Evolutionary conservation across 345 rosid species (phyloP), one percentile per base, ranked within the genome.

Genomic region (Syzygium grande): DNA sequence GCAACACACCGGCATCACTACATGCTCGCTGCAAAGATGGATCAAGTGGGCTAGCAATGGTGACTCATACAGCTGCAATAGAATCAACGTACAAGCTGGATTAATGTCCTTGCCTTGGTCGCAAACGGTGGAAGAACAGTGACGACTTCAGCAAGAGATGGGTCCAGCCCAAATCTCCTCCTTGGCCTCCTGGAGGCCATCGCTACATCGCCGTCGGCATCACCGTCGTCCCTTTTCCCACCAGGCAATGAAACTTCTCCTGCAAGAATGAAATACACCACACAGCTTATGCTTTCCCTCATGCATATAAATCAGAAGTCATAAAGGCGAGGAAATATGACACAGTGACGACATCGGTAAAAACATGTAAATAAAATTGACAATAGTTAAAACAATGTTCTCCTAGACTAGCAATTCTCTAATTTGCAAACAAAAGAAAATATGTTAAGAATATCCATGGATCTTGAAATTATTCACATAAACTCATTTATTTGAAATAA

Each of bases 191-290:
- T 90, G 84, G 90, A 30, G 11, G 94, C 93, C 58, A 91, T 92
- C 46, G 88, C 88, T 21, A 80, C 88, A 4, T 41, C 5, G 86
- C 91, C 92, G 84, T 92, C 90, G 30, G 77, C 86, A 77, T 93
- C 94, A 4, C 85, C 88, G 53, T 90, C 92, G 53, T 93, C 94
- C 84, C 89, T 79, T 86, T 89, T 92, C 86, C 94, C 93, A 85
- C 92, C 92, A 1, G 92, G 93, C 88, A 93, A 87, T 46, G 93
- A 89, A 65, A 93, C 94, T 85, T 93, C 94, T 56, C 94, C 92
- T 90, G 89, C 49, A 90, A 78, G 51, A 86, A 58, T 23, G 73
- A 85, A 58, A 41, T 27, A 5, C 83, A 22, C 14, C 25, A 13
- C 49, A 19, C 27, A 10, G 25, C 13, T 68, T 41, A 1, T 65